phyloP scores from a whole-genome alignment of 208 protist genomes.

The Trypanosoma brucei region DNA sequence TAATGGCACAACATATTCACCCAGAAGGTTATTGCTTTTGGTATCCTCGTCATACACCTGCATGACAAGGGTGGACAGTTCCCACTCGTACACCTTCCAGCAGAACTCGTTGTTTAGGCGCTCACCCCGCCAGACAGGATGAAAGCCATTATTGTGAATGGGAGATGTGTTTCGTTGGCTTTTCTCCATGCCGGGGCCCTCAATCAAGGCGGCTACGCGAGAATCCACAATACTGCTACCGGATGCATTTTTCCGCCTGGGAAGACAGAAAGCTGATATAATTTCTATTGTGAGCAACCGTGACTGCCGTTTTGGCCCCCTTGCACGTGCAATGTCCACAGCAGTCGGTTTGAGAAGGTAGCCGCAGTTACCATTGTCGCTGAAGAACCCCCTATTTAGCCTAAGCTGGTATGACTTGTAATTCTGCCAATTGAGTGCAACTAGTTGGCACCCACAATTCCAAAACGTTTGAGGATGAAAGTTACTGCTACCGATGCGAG shows the following conservation, averaged over 20 bases:
- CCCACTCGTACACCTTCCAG: constrained; percentile 46
- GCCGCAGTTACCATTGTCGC: constrained; percentile 88
- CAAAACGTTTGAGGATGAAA: constrained; percentile 82
- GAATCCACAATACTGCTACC: constrained; percentile 60
- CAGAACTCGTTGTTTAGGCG: constrained; percentile 28
- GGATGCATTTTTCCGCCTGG: constrained; percentile 31
- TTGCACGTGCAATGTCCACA: constrained; percentile 31
- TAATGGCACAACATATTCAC: constrained; percentile 54
- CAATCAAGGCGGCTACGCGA: constrained; percentile 45
- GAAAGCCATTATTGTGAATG: constrained; percentile 68
- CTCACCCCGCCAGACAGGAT: constrained; percentile 63
- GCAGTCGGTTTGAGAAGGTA: constrained; percentile 92
- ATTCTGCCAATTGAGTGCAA: constrained; percentile 92
- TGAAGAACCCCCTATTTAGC: constrained; percentile 88
- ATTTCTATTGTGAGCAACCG: constrained; percentile 49
- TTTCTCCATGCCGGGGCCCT: constrained; percentile 35
- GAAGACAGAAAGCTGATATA: constrained; percentile 69
- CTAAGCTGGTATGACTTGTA: constrained; percentile 47
- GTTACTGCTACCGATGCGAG: constrained; percentile 90
- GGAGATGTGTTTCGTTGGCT: constrained; percentile 27
- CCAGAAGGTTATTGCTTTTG: constrained; percentile 34
- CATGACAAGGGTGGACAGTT: constrained; percentile 50
- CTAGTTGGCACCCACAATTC: constrained; percentile 82
- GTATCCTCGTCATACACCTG: constrained; percentile 69
- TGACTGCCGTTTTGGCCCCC: constrained; percentile 12